phyloP scores from a whole-genome alignment of 192 early-diverging fungal species.

The Backusella circina region DNA sequence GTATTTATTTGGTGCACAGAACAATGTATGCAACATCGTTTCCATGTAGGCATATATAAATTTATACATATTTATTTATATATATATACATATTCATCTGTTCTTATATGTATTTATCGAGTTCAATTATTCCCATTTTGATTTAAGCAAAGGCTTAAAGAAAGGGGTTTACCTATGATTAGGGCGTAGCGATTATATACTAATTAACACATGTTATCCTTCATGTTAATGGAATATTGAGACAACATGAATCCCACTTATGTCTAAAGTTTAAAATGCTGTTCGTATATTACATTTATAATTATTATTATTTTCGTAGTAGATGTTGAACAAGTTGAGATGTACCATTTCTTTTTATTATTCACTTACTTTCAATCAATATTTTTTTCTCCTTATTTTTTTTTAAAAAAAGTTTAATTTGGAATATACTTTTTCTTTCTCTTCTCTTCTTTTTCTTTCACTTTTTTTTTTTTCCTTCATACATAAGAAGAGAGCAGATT shows the following conservation, averaged over 20 bases:
- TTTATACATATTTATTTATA: constrained; percentile 2
- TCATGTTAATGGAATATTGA: background rate
- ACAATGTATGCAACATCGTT: background rate
- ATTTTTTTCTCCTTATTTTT: background rate
- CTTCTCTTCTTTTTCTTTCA: background rate
- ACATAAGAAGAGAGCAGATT: background rate
- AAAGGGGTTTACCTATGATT: background rate
- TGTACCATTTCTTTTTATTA: background rate
- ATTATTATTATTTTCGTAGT: background rate
- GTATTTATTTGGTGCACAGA: background rate
- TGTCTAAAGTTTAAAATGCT: background rate
- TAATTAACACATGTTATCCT: background rate
- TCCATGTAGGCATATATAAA: background rate
- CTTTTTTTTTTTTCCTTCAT: background rate
- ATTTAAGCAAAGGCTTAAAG: constrained; percentile 4
- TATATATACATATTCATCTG: constrained; percentile 2
- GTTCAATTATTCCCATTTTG: background rate
- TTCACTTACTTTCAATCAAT: background rate
- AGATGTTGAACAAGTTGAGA: background rate
- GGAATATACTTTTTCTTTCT: background rate
- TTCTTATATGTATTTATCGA: background rate
- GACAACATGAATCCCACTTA: background rate
- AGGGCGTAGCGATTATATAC: background rate
- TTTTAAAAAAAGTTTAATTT: constrained; percentile 1
- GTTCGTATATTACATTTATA: background rate